phyloP scores from a whole-genome alignment of 805 yeast genomes.

The Metschnikowia baotianmanensis region DNA sequence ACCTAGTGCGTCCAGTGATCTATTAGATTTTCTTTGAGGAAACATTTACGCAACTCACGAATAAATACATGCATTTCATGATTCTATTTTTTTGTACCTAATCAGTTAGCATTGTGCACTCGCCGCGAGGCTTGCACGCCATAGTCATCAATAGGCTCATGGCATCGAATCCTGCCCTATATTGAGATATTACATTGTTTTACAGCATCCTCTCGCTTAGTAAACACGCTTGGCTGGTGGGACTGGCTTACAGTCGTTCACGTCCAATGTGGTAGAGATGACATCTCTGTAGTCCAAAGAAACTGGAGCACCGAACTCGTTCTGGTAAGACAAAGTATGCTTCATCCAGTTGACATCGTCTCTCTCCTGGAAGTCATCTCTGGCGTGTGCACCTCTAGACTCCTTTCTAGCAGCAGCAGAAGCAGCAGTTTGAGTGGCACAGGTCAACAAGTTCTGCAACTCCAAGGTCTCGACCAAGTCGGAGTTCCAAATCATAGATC shows the following conservation, averaged over 20 bases:
- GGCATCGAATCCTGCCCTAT: constrained; percentile 2
- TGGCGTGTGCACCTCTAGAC: constrained; percentile 99
- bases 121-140: not conserved
- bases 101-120: not conserved
- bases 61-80: constrained; percentile 16
- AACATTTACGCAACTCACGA: not conserved
- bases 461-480: constrained; percentile 95
- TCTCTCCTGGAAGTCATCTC: constrained; percentile 96
- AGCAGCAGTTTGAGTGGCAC: constrained; percentile 94
- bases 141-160: not conserved
- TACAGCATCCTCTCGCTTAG: constrained; percentile 34
- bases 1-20: constrained; percentile 6
- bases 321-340: constrained; percentile 93
- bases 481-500: constrained; percentile 99
- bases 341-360: constrained; percentile 98
- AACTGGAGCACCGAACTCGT: constrained; percentile 64
- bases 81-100: constrained; percentile 9
- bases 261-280: constrained; percentile 80
- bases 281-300: constrained; percentile 83
- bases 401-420: constrained; percentile 95
- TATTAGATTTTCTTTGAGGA: constrained; percentile 17
- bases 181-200: not conserved
- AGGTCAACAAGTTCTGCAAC: constrained; percentile 91
- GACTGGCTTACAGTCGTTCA: constrained; percentile 87
- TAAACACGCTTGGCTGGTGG: constrained; percentile 97